Base-by-base conservation (phyloP, 176 grass and related monocot species). In the Cenchrus americanus region DNA sequence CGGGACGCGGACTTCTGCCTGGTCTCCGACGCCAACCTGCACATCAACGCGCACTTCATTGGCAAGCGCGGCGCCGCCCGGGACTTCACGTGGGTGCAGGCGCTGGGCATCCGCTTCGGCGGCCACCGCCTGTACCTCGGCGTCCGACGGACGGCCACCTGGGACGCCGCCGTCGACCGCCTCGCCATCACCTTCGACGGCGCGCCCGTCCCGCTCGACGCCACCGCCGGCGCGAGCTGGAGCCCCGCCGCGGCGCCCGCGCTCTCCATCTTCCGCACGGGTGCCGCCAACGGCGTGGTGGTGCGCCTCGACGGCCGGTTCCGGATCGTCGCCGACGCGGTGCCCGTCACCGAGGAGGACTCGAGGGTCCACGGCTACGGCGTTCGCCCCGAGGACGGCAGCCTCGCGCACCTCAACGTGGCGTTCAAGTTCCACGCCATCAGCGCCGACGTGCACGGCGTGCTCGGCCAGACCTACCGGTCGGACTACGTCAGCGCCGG, bases 11-110 rank as follows among this genome's bases (percentile, higher is more conserved):
- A 95, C 75, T 95, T 92, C 88, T 95, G 93, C 82, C 71, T 95
- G 67, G 41, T 92, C 64, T 92, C 93, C 43, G 93, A 95, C 60
- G 22, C 86, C 70, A 81, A 90, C 82, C 83, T 95, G 41, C 90
- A 95, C 85, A 95, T 95, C 79, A 95, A 95, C 66, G 90, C 86
- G 58, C 93, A 92, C 82, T 92, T 95, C 90, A 92, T 95, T 66
- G 93, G 93, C 48, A 92, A 88, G 71, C 88, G 79, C 80, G 86
- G 86, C 66, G 40, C 6, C 8, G 73, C 79, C 14, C 66, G 88
- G 5, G 88, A 86, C 84, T 90, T 90, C 88, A 90, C 88, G 5
- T 90, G 88, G 88, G 88, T 91, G 62, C 89, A 87, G 80, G 84
- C 89, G 1, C 84, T 91, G 53, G 89, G 89, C 85, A 80, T 91